A percentile compares a stretch with the other conserved stretches of the same genome.
Evolutionary conservation across 176 grass and related monocot species (phyloP).

Genomic region (Elymus sibiricus): DNA sequence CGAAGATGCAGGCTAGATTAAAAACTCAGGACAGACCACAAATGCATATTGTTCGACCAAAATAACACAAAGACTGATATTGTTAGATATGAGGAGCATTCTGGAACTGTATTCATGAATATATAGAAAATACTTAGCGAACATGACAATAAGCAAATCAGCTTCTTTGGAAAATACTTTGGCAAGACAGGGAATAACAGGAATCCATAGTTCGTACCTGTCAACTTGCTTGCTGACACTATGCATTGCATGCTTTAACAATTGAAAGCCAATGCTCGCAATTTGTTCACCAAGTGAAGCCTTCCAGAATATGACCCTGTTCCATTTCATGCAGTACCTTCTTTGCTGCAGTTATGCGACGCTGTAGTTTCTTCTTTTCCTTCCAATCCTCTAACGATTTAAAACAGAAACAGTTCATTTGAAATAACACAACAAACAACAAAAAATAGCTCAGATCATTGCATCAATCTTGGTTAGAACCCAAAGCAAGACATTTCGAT

Average conservation of each 20-base stretch:
- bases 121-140: background rate
- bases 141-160: background rate
- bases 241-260: conserved; percentile 70
- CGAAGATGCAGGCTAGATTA: too few relatives aligned
- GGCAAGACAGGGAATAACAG: background rate
- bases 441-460: background rate
- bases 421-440: too few relatives aligned
- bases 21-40: too few relatives aligned
- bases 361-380: conserved; percentile 76
- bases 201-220: conserved; percentile 31
- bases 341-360: conserved; percentile 55
- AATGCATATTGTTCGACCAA: too few relatives aligned
- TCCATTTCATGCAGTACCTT: conserved; percentile 74
- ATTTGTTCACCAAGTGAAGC: background rate
- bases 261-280: conserved; percentile 43
- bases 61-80: too few relatives aligned
- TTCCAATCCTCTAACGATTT: conserved; percentile 66
- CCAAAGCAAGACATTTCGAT: background rate
- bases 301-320: conserved; percentile 77
- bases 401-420: too few relatives aligned
- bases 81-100: too few relatives aligned
- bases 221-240: conserved; percentile 45
- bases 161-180: background rate
- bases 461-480: background rate
- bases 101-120: conserved; percentile 11